Evolutionary conservation across 495 filamentous ascomycete species (phyloP), one percentile per base, ranked within the genome.

Genomic region (Lasiosphaeria ovina): DNA sequence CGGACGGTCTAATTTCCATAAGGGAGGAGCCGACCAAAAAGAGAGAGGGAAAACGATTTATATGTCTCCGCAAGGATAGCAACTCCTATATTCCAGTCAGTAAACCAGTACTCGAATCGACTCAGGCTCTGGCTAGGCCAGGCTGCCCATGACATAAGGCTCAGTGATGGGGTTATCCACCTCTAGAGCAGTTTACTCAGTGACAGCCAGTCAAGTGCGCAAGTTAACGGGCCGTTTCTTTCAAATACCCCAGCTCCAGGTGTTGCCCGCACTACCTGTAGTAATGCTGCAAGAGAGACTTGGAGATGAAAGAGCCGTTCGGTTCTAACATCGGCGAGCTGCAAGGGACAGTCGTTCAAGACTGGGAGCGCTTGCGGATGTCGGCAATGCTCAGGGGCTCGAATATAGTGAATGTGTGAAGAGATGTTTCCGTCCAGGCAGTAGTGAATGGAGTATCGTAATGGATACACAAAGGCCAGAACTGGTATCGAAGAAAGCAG

Each of bases 1-100:
- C 53, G 35, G 52, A 54, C 40, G 53, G 63, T 53, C 61, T 66
- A 63, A 62, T 56, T 68, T 65, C 66, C 62, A 65, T 68, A 60
- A 56, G 59, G 45, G 24, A 24, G 24, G 24, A 24, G 24, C 24
- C 24, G 24, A 24, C 24, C 24, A 24, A 24, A 24, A 24, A 24
- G 42, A 49, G 17, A 60, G 9, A 54, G 36, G 36, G n/a, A 61
- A 40, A 10, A 58, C 14, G 6, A 24, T 59, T 14, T 55, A 36
- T 58, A 12, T 56, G 57, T 60, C 65, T 59, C 59, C 65, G 44
- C 62, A 64, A 59, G 62, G 62, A 62, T 53, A 47, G 44, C 38
- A 60, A 62, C 42, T 57, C 44, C 50, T 67, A 44, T 24, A 4
- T 14, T 11, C 17, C 33, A 44, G 54, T 62, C 48, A 62, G 49